Conservation (phyloP, 257 asterid genomes). For the Penstemon eatonii region DNA sequence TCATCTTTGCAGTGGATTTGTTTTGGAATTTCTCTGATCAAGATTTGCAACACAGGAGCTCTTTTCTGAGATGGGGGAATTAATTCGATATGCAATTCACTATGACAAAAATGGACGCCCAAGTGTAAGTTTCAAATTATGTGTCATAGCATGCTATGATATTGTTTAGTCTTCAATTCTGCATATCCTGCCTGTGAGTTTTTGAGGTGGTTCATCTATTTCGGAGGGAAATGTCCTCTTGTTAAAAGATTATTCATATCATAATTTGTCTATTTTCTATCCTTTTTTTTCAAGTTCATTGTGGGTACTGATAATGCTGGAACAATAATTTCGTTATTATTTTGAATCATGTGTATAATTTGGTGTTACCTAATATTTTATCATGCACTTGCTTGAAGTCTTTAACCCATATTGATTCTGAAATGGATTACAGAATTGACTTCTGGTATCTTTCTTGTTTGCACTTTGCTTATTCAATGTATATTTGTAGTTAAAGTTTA, state of each 20-base stretch:
- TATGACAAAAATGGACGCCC: conserved; percentile 85
- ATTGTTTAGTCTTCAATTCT: not conserved
- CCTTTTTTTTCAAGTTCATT: too few species aligned
- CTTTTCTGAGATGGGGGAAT: conserved; percentile 82
- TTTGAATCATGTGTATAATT: too few species aligned
- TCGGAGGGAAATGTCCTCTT: too few species aligned
- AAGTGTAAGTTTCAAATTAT: conserved; percentile 65
- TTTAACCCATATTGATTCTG: too few species aligned
- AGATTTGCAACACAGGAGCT: conserved; percentile 72
- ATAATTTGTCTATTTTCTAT: too few species aligned
- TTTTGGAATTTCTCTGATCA: conserved; percentile 45
- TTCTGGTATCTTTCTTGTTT: not conserved
- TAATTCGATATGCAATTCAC: conserved; percentile 78
- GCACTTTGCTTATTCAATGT: not conserved
- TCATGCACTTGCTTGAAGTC: too few species aligned
- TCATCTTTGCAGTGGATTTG: conserved; percentile 35
- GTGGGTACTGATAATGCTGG: too few species aligned
- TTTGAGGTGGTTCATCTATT: conserved; percentile 14
- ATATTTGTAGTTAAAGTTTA: not conserved
- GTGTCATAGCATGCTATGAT: conserved; percentile 39
- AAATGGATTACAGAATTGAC: too few species aligned
- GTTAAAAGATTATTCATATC: too few species aligned
- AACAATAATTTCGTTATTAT: too few species aligned
- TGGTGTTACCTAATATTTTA: too few species aligned
- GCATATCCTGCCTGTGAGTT: not conserved